Percentiles rank a stretch among this genome's conserved stretches.
Evolutionary conservation across 2,329 filamentous ascomycete genomes (phyloP).

Genomic region (Neofusicoccum cordaticola): DNA sequence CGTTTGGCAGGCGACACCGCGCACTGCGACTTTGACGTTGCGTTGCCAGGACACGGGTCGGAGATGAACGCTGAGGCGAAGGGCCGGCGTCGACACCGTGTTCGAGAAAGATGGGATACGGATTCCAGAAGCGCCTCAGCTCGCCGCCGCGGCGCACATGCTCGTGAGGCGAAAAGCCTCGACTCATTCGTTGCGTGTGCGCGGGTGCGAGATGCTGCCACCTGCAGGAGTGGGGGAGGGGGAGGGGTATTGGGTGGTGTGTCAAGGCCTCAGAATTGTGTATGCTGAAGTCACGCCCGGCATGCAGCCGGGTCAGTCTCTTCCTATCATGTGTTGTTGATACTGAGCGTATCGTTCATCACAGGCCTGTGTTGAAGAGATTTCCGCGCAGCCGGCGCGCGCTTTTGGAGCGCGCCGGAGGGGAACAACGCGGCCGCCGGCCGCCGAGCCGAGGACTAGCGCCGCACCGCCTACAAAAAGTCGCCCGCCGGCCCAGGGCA

Average conservation of each 20-base stretch:
- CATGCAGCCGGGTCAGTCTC: constrained; percentile 35
- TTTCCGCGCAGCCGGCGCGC: constrained; percentile 12
- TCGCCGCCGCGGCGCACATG: neutral
- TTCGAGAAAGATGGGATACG: constrained; percentile 8
- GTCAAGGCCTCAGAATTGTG: constrained; percentile 33
- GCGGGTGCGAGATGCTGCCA: constrained; percentile 2
- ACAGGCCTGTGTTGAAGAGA: constrained; percentile 32
- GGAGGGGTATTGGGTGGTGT: neutral
- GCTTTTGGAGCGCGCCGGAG: neutral
- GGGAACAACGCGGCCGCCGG: neutral
- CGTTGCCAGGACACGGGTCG: constrained; percentile 11
- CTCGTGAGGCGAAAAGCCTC: constrained; percentile 3
- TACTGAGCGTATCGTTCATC: constrained; percentile 30
- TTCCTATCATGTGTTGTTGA: constrained; percentile 37
- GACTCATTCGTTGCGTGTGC: neutral
- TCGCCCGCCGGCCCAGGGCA: neutral
- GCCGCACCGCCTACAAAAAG: constrained; percentile 1
- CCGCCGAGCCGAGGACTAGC: neutral
- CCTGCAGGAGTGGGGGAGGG: constrained; percentile 13
- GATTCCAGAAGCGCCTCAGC: constrained; percentile 13
- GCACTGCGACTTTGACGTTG: constrained; percentile 8
- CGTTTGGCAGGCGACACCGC: constrained; percentile 8
- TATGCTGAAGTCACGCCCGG: constrained; percentile 35
- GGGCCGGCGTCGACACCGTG: constrained; percentile 11
- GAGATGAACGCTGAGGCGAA: constrained; percentile 9